phyloP scores from a whole-genome alignment of 148 eudicot genomes.

The Drosera capensis region DNA sequence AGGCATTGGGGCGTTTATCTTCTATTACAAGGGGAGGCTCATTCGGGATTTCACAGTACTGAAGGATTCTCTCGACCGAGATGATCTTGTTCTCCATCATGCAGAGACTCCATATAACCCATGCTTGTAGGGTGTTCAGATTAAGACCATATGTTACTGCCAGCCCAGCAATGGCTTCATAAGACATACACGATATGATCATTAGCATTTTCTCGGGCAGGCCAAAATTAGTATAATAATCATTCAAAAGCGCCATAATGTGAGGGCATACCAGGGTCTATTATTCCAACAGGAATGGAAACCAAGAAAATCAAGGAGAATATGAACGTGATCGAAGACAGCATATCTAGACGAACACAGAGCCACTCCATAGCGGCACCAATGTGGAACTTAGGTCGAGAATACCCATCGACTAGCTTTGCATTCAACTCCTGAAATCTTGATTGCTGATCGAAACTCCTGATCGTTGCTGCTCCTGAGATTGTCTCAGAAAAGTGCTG shows the following conservation, averaged over 20 bases:
- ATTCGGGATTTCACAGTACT: constrained; percentile 29
- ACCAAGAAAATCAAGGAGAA: constrained; percentile 35
- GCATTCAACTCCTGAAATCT: constrained; percentile 24
- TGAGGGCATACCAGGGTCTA: constrained; percentile 27
- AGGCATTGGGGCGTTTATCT: constrained; percentile 21
- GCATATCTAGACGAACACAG: constrained; percentile 33
- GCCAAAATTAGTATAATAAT: no score
- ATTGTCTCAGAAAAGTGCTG: constrained; percentile 53
- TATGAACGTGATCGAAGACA: constrained; percentile 34
- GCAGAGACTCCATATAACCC: constrained; percentile 28
- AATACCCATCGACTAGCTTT: constrained; percentile 20
- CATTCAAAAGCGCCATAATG: background rate
- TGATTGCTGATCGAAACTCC: constrained; percentile 39
- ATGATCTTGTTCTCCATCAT: constrained; percentile 42
- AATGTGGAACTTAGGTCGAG: constrained; percentile 28
- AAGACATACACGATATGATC: background rate
- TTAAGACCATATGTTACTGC: constrained; percentile 47
- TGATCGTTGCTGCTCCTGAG: constrained; percentile 39
- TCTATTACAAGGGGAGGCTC: constrained; percentile 47
- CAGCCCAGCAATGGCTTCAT: constrained; percentile 44
- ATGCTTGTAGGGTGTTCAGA: constrained; percentile 27
- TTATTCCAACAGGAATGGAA: constrained; percentile 27
- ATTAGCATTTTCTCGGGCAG: no score
- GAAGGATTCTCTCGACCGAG: constrained; percentile 55
- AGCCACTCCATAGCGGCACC: constrained; percentile 46